These are phyloP conservation scores for Pouteria glomerata DNA, from an alignment of 148 eudicot genomes.

Conservation along the genomic window DNA sequence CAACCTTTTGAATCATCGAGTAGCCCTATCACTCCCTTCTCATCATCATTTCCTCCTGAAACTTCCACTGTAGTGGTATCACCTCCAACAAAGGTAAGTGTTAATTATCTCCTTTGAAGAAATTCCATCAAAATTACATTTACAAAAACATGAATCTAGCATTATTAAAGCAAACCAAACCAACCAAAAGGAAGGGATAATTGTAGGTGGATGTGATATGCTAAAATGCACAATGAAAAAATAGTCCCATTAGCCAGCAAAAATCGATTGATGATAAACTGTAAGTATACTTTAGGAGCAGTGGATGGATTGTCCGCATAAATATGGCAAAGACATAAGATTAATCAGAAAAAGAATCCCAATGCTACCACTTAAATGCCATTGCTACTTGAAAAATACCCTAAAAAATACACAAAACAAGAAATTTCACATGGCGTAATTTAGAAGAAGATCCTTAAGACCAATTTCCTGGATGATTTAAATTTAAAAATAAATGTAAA, in stretches of 20 bases:
- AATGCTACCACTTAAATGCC: not conserved
- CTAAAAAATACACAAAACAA: not conserved
- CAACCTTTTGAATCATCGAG: slow-evolving; percentile 80
- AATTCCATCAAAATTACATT: not conserved
- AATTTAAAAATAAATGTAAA: not conserved
- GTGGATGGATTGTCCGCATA: not conserved
- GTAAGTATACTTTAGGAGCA: not conserved
- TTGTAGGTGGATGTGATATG: not conserved
- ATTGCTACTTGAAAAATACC: not conserved
- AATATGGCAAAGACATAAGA: no score
- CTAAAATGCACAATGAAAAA: not conserved
- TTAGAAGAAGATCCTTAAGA: not conserved
- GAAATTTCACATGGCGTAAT: not conserved
- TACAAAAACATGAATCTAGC: not conserved
- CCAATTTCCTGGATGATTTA: not conserved
- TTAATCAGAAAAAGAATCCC: not conserved
- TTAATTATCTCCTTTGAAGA: not conserved
- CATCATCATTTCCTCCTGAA: slow-evolving; percentile 51
- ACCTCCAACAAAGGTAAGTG: not conserved
- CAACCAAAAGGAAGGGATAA: not conserved
- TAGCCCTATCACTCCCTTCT: slow-evolving; percentile 39
- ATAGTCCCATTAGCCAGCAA: not conserved
- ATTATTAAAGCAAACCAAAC: not conserved
- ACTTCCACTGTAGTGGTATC: slow-evolving; percentile 26
- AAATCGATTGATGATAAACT: not conserved